A percentile compares a stretch with the other conserved stretches of the same genome.
Evolutionary conservation across 2,329 filamentous ascomycete species (phyloP).

Genomic region (Ophiobolus disseminans): DNA sequence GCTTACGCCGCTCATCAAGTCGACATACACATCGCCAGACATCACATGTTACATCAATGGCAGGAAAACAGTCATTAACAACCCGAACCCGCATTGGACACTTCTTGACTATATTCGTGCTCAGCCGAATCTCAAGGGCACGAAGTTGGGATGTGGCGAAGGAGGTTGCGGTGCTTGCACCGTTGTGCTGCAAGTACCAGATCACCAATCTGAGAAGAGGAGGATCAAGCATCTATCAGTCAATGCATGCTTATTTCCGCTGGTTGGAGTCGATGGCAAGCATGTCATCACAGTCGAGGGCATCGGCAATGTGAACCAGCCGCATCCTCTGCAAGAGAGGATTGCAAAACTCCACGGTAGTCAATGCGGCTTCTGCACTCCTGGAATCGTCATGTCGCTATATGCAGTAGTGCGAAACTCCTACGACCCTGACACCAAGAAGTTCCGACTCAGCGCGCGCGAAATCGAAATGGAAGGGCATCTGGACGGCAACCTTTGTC

Average conservation of each 20-base stretch:
- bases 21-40: slow-evolving; percentile 76
- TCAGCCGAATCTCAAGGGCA: slow-evolving; percentile 85
- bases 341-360: slow-evolving; percentile 90
- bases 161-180: slow-evolving; percentile 96
- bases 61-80: slow-evolving; percentile 80
- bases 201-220: slow-evolving; percentile 77
- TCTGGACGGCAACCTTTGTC: slow-evolving; percentile 91
- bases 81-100: slow-evolving; percentile 88
- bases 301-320: slow-evolving; percentile 82
- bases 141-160: slow-evolving; percentile 94
- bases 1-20: slow-evolving; percentile 70
- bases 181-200: slow-evolving; percentile 62
- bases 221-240: slow-evolving; percentile 93
- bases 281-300: slow-evolving; percentile 97
- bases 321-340: slow-evolving; percentile 87
- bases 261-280: slow-evolving; percentile 92
- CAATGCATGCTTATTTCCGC: slow-evolving; percentile 89
- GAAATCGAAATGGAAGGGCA: slow-evolving; percentile 54
- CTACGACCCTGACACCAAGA: slow-evolving; percentile 43
- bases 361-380: slow-evolving; percentile 94
- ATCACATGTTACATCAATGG: slow-evolving; percentile 92
- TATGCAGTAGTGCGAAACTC: slow-evolving; percentile 86
- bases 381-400: slow-evolving; percentile 90
- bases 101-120: slow-evolving; percentile 87
- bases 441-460: slow-evolving; percentile 42